Base-by-base conservation (phyloP, 2,329 filamentous ascomycete species). In the Pochonia chlamydosporia region DNA sequence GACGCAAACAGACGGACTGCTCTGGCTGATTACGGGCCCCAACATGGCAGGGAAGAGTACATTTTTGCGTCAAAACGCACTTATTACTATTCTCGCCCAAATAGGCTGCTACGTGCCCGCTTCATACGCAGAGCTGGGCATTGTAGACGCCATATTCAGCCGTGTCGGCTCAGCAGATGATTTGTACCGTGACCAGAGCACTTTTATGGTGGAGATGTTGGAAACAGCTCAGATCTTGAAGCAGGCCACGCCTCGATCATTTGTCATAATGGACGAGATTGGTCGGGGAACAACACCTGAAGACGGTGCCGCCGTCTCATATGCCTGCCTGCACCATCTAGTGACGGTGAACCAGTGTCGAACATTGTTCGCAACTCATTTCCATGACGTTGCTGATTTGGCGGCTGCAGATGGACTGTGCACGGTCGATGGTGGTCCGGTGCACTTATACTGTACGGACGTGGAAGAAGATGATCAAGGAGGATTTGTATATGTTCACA, bases 181-280 rank as follows among this genome's bases (percentile, higher is more conserved):
- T 63, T 75, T 99, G n/a, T 96, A 87, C 70, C 81, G 83, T 43
- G 87, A 96, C 69, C 91, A 97, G 66, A 96, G 89, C 45, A 99
- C 95, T 0, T 99, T 99, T 67, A 97, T 99, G 93, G 89, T 97
- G 1, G 93, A 99, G 70, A 99, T 99, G 93, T 78, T 96, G 2
- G 93, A 99, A 68, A 96, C 93, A 18, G 91, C 92, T 2, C 78
- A 86, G 23, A 99, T 99, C 45, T 76, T 99, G 44, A 87, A 85
- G 51, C 78, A 87, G 55, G 92, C 93, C 0, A 97, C 92, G 1
- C 70, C 82, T 2, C 78, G 85, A 21, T 93, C 87, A 0, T 95
- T 99, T 58, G 92, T 93, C 51, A 92, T 99, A 64, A 97, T 99
- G 92, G 93, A 99, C 64, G 93, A 99, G 71, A 88, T 99, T 31